Conservation (phyloP, 495 filamentous ascomycete species). For the Xylaria intraflava region DNA sequence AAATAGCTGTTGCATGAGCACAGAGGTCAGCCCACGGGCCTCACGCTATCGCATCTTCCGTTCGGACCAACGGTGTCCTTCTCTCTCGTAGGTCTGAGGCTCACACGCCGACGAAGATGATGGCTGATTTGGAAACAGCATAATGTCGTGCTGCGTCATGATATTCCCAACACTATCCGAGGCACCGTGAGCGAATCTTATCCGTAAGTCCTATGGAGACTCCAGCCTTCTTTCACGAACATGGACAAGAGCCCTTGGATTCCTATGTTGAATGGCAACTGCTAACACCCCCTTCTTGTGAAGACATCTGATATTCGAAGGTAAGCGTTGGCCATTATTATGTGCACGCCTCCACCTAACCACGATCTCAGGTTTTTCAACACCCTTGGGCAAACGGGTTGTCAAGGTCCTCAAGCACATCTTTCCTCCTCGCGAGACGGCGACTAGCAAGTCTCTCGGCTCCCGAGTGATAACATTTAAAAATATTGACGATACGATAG, state of each 20-base stretch:
- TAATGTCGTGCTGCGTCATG: conserved; percentile 88
- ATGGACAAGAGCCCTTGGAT: neutral
- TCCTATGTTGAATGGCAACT: neutral
- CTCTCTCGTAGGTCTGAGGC: conserved; percentile 44
- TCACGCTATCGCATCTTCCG: conserved; percentile 80
- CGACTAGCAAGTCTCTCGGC: conserved; percentile 56
- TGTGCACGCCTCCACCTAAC: neutral
- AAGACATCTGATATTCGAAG: conserved; percentile 83
- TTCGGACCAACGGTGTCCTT: conserved; percentile 91
- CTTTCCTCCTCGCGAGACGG: conserved; percentile 80
- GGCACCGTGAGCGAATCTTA: conserved; percentile 93
- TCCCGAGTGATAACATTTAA: conserved; percentile 89
- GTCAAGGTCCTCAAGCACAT: conserved; percentile 91
- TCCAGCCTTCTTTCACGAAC: neutral
- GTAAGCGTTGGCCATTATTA: conserved; percentile 3
- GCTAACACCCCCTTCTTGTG: neutral
- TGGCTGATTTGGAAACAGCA: conserved; percentile 34
- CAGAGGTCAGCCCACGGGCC: conserved; percentile 54
- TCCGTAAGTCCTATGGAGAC: conserved; percentile 35
- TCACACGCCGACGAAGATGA: neutral
- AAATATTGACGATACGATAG: conserved; percentile 90
- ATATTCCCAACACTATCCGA: conserved; percentile 79
- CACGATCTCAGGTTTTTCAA: conserved; percentile 56
- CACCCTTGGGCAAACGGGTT: conserved; percentile 72
- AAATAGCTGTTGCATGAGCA: conserved; percentile 27